phyloP scores from a whole-genome alignment of 352 stramenopile species.

The Phytophthora pseudosyringae region DNA sequence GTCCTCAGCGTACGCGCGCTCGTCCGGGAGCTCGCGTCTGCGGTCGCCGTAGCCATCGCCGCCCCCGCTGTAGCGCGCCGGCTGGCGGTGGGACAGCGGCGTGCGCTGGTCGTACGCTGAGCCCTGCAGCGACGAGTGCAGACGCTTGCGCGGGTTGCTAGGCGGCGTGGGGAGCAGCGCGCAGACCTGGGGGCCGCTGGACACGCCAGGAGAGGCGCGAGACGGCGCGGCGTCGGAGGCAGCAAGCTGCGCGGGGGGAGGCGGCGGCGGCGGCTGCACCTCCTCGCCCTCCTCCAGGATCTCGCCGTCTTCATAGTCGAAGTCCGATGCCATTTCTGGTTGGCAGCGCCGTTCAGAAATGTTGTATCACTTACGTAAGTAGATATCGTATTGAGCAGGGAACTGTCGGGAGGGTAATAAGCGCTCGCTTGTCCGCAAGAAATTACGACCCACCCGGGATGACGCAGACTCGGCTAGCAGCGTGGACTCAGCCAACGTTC shows the following conservation, averaged over 20 bases:
- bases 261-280: conserved; percentile 17
- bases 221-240: background rate
- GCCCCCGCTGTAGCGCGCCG: conserved; percentile 17
- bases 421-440: too few relatives aligned
- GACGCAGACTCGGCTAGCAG: too few relatives aligned
- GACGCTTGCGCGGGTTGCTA: conserved; percentile 28
- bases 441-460: too few relatives aligned
- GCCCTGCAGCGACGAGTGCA: conserved; percentile 18
- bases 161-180: conserved; percentile 13
- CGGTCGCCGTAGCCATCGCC: conserved; percentile 21
- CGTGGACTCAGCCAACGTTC: too few relatives aligned
- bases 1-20: conserved; percentile 59
- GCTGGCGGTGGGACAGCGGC: conserved; percentile 27
- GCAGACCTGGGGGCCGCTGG: background rate
- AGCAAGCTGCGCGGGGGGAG: background rate
- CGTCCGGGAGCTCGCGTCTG: conserved; percentile 37
- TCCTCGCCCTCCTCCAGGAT: conserved; percentile 76
- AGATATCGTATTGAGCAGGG: too few relatives aligned
- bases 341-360: background rate
- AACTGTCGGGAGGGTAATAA: too few relatives aligned
- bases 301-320: conserved; percentile 77
- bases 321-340: conserved; percentile 38
- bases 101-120: conserved; percentile 25
- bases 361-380: too few relatives aligned
- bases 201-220: background rate